These are phyloP conservation scores for Megacollybia marginata DNA, from an alignment of 768 basidiomycete genomes.

Conservation along the genomic window DNA sequence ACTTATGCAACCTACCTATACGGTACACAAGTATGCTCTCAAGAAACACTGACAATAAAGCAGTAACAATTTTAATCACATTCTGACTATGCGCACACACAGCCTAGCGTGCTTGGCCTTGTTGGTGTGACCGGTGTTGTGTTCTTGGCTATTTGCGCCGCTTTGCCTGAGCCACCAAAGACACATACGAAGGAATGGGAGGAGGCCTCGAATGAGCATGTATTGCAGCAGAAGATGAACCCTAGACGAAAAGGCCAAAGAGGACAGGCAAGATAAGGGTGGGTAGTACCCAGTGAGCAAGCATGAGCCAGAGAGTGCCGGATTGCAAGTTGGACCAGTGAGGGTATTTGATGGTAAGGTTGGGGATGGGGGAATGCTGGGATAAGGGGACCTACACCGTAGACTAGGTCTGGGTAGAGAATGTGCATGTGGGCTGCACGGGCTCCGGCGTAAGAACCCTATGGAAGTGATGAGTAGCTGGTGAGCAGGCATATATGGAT, in stretches of 20 bases:
- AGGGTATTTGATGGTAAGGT: slow-evolving; percentile 37
- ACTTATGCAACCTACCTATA: no score
- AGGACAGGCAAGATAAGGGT: slow-evolving; percentile 51
- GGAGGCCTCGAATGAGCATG: slow-evolving; percentile 82
- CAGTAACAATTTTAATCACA: no score
- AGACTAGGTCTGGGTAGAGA: slow-evolving; percentile 83
- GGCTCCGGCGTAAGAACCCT: slow-evolving; percentile 91
- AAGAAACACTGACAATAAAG: no score
- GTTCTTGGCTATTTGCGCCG: slow-evolving; percentile 21
- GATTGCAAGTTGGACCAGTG: slow-evolving; percentile 38
- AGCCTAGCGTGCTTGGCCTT: slow-evolving; percentile 48
- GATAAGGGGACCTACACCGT: slow-evolving; percentile 36
- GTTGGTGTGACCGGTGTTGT: slow-evolving; percentile 44
- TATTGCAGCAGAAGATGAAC: slow-evolving; percentile 76
- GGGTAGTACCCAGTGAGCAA: slow-evolving; percentile 59
- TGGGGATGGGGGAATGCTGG: neutral
- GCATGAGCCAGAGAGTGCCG: slow-evolving; percentile 41
- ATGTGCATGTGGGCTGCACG: slow-evolving; percentile 88
- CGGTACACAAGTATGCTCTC: no score
- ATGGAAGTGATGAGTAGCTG: slow-evolving; percentile 4
- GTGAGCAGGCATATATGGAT: neutral
- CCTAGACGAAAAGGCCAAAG: slow-evolving; percentile 61
- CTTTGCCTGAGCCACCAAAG: slow-evolving; percentile 69
- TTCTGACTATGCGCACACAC: no score
- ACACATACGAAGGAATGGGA: slow-evolving; percentile 71